Base-by-base conservation (phyloP, 306 rosid genomes). In the Carpinus viminea region DNA sequence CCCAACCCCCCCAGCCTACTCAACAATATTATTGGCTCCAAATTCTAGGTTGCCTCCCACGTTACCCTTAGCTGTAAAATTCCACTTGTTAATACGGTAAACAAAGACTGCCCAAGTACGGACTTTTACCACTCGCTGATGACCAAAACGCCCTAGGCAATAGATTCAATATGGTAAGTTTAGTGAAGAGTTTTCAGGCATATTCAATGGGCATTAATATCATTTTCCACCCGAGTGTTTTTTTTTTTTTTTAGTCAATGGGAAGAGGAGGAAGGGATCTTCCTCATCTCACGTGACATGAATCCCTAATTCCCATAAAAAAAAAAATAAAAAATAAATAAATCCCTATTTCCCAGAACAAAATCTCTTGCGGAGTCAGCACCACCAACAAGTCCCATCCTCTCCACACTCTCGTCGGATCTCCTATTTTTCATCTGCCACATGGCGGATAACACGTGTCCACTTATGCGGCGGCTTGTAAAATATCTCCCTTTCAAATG, bases 271-370 rank as follows among this genome's bases (percentile, higher is more conserved):
- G 34, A 0, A 2, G 2, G 51, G 7, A 16, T 2, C 52, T 84
- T 86, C 78, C 81, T 78, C 78, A 15, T 10, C 83, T 89, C 96
- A 91, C 96, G 93, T 90, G 97, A 91, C 89, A 68, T 24, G 74
- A 82, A 84, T 79, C 48, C 48, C 64, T 10, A 31, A 31, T 31
- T 31, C 34, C 34, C 34, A 31, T n/a, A n/a, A n/a, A n/a, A n/a
- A n/a, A n/a, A n/a, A n/a, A 2, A 31, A 31, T 2, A 31, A 31
- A 31, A 24, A 24, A 24, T 24, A 24, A 24, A 2, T 2, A 31
- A 11, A 76, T 76, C 86, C 61, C 87, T 36, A 36, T 75, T 70
- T 77, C 69, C 81, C 12, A 82, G 72, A 46, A 12, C 17, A 50
- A 82, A 24, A 70, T 72, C 74, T 64, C 73, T 50, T 54, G 85